Conservation (phyloP, 352 stramenopile species). For the Phytophthora gonapodyides region DNA sequence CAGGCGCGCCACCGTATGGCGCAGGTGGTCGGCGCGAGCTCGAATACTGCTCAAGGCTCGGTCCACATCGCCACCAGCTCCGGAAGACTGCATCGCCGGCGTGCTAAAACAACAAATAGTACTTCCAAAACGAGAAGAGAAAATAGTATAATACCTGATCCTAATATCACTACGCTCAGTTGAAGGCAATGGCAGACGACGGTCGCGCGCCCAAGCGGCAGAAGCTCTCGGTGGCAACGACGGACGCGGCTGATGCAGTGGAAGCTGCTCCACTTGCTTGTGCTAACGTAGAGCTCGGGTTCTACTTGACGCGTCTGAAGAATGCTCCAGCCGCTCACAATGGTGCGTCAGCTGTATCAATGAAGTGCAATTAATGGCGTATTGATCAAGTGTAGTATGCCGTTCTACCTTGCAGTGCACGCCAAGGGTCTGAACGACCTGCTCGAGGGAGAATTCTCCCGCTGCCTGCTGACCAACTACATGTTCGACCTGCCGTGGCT, state of each 20-base stretch:
- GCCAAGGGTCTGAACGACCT: conserved; percentile 51
- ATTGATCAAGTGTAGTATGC: neutral
- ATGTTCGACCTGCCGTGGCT: conserved; percentile 83
- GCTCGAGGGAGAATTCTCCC: conserved; percentile 61
- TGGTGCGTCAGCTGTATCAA: conserved; percentile 29
- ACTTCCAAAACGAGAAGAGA: too few relatives aligned
- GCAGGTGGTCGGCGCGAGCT: conserved; percentile 77
- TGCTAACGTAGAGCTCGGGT: conserved; percentile 13
- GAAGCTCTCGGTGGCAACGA: conserved; percentile 18
- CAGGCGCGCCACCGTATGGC: conserved; percentile 73
- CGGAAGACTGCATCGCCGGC: conserved; percentile 39
- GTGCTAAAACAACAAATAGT: neutral
- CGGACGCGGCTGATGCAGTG: neutral
- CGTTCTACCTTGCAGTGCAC: conserved; percentile 34
- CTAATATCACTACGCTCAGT: too few relatives aligned
- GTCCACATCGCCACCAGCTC: conserved; percentile 66
- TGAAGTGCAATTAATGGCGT: neutral
- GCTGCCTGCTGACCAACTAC: conserved; percentile 82
- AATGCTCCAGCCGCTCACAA: conserved; percentile 47
- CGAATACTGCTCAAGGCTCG: conserved; percentile 82
- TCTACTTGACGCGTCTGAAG: conserved; percentile 49
- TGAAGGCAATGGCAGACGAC: conserved; percentile 23
- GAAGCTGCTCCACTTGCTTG: neutral
- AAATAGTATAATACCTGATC: neutral
- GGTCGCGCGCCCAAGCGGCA: conserved; percentile 26